Evolutionary conservation across 2,329 filamentous ascomycete species (phyloP), one percentile per base, ranked within the genome.

Genomic region (Diaporthe helianthi): DNA sequence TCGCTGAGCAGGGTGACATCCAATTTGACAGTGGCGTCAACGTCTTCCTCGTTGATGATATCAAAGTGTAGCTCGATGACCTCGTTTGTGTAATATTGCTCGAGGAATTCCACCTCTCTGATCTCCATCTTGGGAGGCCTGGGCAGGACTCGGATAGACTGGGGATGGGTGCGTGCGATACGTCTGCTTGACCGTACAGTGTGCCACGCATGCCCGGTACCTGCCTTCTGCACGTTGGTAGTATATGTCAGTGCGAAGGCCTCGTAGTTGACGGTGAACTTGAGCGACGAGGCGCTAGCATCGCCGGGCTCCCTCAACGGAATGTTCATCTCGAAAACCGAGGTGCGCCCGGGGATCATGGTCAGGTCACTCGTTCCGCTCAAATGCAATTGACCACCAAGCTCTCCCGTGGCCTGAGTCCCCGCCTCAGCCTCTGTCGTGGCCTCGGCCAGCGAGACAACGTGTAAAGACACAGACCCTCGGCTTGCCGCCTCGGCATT

Each of bases 91-190:
- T 97, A 98, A 78, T 95, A 97, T 67, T 94, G 90, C 15, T 88
- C 85, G 68, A 86, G 83, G 9, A 90, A 79, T 49, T 88, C 85
- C 2, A 87, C 83, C 12, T 93, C 81, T 31, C 83, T 86, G 54
- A 99, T 88, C 74, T 93, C 90, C 82, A 99, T 89, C 79, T 98
- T 98, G 0, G 96, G 96, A 33, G 95, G 96, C 73, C 97, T 92
- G 1, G 96, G 95, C 66, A 94, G 85, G 29, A 99, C 89, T 68
- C 88, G 90, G 68, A 97, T 87, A 2, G 82, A 81, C 41, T 87
- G 83, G 10, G 86, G 80, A 55, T 86, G 82, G 13, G 79, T 73
- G 10, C 88, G 83, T 33, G 84, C 79, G 24, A 87, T 78, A 33
- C 80, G 82, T 69, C 84, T 84, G 65, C 79, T 83, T 0, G 78